Evolutionary conservation across 2,329 filamentous ascomycete species (phyloP), one percentile per base, ranked within the genome.

Genomic region (Stachybotrys echinatus): DNA sequence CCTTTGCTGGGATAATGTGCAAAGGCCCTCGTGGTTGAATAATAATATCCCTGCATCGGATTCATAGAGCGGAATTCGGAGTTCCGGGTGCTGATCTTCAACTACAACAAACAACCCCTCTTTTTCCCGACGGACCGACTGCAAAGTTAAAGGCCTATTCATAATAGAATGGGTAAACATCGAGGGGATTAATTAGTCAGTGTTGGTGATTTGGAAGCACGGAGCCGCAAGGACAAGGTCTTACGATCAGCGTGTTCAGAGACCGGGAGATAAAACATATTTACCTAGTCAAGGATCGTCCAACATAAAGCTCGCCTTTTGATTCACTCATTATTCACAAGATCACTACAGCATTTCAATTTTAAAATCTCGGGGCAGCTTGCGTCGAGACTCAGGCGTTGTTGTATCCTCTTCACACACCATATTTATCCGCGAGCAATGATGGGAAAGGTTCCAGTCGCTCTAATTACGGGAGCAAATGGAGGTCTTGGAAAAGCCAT

Each of bases 401-500:
- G n/a, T n/a, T n/a, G n/a, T n/a, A n/a, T n/a, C n/a, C n/a, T n/a
- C n/a, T 4, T 6, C 17, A 42, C 6, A 42, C 39, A n/a, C 6
- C 10, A 10, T 5, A 42, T 21, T 42, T 42, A 12, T 18, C 20
- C 39, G n/a, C 39, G 10, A 42, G 8, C 39, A 21, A 18, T n/a
- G n/a, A 37, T 10, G n/a, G n/a, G 3, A 8, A 42, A 42, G 3
- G 18, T 42, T 10, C 2, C 39, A 6, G 39, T 62, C 3, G 59
- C 40, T 1, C 54, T 62, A 0, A 44, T 62, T 6, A 62, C 59
- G 0, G 61, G 61, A 2, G 48, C 59, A 10, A 62, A 50, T 23
- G 54, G 56, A 27, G 59, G 61, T 18, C 55, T 63, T 3, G 61
- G 58, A 1, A 51, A 54, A 4, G 52, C 50, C 4, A 51, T 60